Conservation (phyloP, 139 green algal genomes). For the Parachlorella kessleri region DNA sequence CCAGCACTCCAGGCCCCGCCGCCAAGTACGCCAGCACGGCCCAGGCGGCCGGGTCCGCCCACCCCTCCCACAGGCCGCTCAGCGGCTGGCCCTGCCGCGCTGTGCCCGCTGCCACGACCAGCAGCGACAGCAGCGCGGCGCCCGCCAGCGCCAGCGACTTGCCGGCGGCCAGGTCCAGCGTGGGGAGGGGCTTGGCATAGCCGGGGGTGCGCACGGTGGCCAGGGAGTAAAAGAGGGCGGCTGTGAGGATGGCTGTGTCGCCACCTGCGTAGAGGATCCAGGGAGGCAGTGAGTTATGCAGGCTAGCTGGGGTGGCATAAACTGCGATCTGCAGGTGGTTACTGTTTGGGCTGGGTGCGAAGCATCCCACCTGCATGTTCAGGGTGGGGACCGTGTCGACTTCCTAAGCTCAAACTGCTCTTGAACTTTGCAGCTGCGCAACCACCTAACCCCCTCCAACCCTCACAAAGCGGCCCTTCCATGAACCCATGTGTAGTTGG, state of each 20-base stretch:
- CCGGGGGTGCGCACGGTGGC: conserved; percentile 39
- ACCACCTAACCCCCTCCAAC: too few species aligned
- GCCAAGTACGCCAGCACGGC: conserved; percentile 19
- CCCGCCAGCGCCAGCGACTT: conserved; percentile 35
- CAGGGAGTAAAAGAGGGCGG: conserved; percentile 45
- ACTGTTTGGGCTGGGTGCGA: not conserved
- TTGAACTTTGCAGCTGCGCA: too few species aligned
- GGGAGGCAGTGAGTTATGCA: not conserved
- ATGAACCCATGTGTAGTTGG: too few species aligned
- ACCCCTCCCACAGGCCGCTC: conserved; percentile 29
- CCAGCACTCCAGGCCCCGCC: conserved; percentile 25
- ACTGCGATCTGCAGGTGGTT: not conserved
- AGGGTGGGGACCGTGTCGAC: too few species aligned
- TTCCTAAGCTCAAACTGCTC: too few species aligned
- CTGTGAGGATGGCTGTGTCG: conserved; percentile 19
- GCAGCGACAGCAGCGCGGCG: conserved; percentile 8
- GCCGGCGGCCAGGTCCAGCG: conserved; percentile 34
- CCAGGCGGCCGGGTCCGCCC: conserved; percentile 11
- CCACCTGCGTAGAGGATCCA: conserved; percentile 5
- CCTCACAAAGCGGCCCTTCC: too few species aligned
- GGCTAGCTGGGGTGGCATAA: not conserved
- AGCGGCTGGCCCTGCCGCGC: not conserved
- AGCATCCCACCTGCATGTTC: too few species aligned
- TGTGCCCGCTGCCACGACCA: not conserved
- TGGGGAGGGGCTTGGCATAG: conserved; percentile 25